Base-by-base conservation (phyloP, 2,329 filamentous ascomycete species). In the Blumeriella jaapii region DNA sequence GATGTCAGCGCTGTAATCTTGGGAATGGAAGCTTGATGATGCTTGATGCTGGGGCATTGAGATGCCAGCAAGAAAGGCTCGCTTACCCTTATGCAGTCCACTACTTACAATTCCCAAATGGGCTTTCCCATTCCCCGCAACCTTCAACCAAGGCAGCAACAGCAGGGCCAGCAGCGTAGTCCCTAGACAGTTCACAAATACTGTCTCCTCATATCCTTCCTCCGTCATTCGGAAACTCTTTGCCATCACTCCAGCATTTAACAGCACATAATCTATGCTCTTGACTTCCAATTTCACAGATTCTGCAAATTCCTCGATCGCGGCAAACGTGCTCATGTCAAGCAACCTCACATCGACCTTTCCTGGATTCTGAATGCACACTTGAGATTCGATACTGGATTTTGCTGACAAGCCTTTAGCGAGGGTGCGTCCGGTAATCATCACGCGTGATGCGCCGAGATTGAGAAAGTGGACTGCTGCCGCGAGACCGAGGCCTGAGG, bases 121-220 rank as follows among this genome's bases (percentile, higher is more conserved):
- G 7, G 42, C 41, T 18, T 40, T 46, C 6, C 50, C 45, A 14
- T 40, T 42, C 12, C 59, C 56, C 28, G 57, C 59, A 5, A 46
- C 52, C 29, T 58, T 55, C 10, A 70, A 51, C 40, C 64, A 63
- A 0, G 65, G 66, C 4, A 70, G 53, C 8, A 78, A 57, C 2
- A 74, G 50, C 2, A 74, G 42, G 0, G 60, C 68, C 5, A 78
- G 55, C 1, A 75, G 57, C 5, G 63, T 59, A 1, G 69, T 77
- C 2, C 69, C 71, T 2, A 78, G 54, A 1, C 65, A 60, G 47
- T 77, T 76, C 44, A 74, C 66, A 49, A 77, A 71, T 8, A 78
- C 43, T 2, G 61, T 66, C 34, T 63, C 56, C 39, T 72, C 68
- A 57, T 61, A 71, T 5, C 63, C 67, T 19, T 65, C 62, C 2